Base-by-base conservation (phyloP, 306 rosid species). In the Prunus mume region DNA sequence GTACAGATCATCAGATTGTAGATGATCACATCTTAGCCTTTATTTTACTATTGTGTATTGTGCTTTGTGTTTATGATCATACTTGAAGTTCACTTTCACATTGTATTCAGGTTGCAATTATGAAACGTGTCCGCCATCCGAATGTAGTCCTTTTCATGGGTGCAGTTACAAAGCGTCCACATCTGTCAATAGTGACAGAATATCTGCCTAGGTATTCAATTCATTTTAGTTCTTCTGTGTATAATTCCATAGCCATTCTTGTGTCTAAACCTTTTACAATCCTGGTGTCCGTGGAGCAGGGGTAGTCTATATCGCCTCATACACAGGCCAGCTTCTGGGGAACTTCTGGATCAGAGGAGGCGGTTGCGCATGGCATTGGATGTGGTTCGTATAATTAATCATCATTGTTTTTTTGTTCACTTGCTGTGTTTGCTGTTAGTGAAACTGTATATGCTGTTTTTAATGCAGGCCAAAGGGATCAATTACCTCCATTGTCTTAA, bases 101-200 rank as follows among this genome's bases (percentile, higher is more conserved):
- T 65, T 50, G 74, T 64, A 65, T 72, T 72, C 83, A 95, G 99
- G 99, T 95, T 80, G 93, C 99, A 58, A 95, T 95, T 79, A 92
- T 95, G 99, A 95, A 95, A 82, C 97, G 96, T 11, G 96, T 95
- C 17, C 96, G 99, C 65, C 99, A 92, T 88, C 99, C 97, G 43
- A 92, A 92, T 77, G 91, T 95, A 68, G 99, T 95, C 76, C 97
- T 95, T 52, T 95, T 95, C 88, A 95, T 95, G 99, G 99, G 97
- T 34, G 97, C 97, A 25, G 99, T 95, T 66, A 95, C 99, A 18
- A 92, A 88, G 81, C 83, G 91, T 50, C 97, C 99, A 15, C 86
- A 92, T 86, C 86, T 95, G 63, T 95, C 99, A 17, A 95, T 92
- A 68, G 97, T 95, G 80, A 95, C 97, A 30, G 99, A 95, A 79